Conservation (phyloP, 164 flowering plant species). For the Chimonanthus salicifolius region DNA sequence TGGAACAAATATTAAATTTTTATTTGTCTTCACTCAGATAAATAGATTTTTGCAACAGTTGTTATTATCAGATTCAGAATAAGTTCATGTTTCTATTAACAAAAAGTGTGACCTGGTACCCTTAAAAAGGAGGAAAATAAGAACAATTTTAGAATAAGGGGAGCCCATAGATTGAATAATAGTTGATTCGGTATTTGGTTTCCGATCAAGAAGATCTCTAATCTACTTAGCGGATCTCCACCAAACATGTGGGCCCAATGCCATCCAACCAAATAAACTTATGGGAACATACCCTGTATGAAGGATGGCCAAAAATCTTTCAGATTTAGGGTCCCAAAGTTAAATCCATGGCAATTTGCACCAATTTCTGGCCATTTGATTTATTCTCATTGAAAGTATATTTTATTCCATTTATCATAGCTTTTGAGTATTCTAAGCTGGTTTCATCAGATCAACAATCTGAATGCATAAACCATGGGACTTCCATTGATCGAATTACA, state of each 20-base stretch:
- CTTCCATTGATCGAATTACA: background rate
- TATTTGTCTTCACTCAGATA: background rate
- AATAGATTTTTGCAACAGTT: background rate
- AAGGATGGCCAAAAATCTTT: background rate
- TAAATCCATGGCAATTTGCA: too few relatives aligned
- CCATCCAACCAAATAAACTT: background rate
- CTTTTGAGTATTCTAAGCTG: background rate
- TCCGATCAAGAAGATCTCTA: too few relatives aligned
- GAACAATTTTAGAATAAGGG: background rate
- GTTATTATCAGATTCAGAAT: background rate
- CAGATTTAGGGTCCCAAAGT: background rate
- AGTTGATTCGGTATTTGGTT: too few relatives aligned
- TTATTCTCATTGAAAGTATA: too few relatives aligned
- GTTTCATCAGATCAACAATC: background rate
- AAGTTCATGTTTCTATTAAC: background rate
- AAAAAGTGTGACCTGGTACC: too few relatives aligned
- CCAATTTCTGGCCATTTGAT: background rate
- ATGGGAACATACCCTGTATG: background rate
- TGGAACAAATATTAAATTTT: too few relatives aligned
- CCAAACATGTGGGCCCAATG: too few relatives aligned
- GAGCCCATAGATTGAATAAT: background rate
- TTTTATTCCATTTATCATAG: background rate
- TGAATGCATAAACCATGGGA: background rate
- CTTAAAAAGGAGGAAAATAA: too few relatives aligned
- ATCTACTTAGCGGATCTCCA: too few relatives aligned